phyloP scores from a whole-genome alignment of 1,284 basidiomycete species.

The Naganishia cerealis region DNA sequence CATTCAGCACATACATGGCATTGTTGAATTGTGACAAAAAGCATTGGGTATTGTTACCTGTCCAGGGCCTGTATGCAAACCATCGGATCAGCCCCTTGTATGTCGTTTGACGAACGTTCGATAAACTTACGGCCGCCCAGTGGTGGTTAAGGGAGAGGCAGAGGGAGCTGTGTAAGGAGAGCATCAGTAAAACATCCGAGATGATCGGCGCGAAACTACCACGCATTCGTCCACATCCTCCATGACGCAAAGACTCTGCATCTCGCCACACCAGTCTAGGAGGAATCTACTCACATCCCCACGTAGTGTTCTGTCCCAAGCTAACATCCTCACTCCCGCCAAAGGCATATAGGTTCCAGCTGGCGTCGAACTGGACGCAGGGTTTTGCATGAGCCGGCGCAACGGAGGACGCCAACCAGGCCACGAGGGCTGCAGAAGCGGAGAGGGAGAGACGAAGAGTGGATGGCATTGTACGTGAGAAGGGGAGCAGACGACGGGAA shows the following conservation, averaged over 20 bases:
- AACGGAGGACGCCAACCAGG: conserved; percentile 40
- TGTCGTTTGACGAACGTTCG: neutral
- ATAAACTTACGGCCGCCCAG: conserved; percentile 48
- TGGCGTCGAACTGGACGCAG: conserved; percentile 52
- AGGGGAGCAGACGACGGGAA: neutral
- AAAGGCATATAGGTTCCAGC: conserved; percentile 52
- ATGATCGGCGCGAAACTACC: neutral
- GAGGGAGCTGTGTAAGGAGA: conserved; percentile 40
- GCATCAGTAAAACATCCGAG: conserved; percentile 2
- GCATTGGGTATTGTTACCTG: conserved; percentile 52
- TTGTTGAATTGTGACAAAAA: conserved; percentile 53
- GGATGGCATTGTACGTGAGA: conserved; percentile 12
- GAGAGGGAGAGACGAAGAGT: conserved; percentile 24
- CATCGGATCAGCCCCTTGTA: too few species aligned
- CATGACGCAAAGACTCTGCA: neutral
- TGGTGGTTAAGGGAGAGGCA: conserved; percentile 41
- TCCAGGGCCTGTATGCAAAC: conserved; percentile 44
- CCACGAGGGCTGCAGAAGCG: conserved; percentile 34
- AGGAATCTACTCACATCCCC: conserved; percentile 47
- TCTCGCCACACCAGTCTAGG: neutral
- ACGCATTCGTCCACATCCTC: neutral
- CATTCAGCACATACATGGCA: conserved; percentile 74
- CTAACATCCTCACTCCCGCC: conserved; percentile 52
- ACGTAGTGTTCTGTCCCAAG: conserved; percentile 46
- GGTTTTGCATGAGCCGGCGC: conserved; percentile 44